Percentiles rank a stretch among this genome's conserved stretches.
phyloP scores from a whole-genome alignment of 345 rosid genomes.

The Syzygium aromaticum region DNA sequence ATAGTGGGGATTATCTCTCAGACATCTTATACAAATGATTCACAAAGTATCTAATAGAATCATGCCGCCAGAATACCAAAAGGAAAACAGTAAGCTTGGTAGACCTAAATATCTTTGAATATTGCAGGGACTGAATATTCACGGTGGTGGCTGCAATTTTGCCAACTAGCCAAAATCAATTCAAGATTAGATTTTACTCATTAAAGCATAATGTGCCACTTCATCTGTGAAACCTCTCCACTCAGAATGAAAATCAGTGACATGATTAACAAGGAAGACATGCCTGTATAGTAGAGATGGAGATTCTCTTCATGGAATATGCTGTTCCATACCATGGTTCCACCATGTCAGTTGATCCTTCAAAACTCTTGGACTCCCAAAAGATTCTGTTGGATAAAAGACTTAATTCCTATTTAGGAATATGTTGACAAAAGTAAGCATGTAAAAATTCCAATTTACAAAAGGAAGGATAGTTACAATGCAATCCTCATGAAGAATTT shows the following conservation, averaged over 20 bases:
- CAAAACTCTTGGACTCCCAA: constrained; percentile 92
- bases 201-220: not conserved
- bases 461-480: not conserved
- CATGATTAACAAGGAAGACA: not conserved
- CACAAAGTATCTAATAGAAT: not conserved
- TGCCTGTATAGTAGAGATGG: constrained; percentile 55
- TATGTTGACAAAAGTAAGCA: not conserved
- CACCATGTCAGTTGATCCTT: constrained; percentile 57
- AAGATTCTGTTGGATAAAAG: constrained; percentile 50
- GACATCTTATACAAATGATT: not conserved
- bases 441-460: not conserved
- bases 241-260: not conserved
- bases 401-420: not conserved
- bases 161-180: not conserved
- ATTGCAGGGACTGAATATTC: not conserved
- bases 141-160: not conserved
- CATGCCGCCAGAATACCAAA: not conserved
- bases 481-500: not conserved
- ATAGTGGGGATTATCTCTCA: not conserved
- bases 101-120: not conserved
- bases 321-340: constrained; percentile 97
- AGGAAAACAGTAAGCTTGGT: not conserved
- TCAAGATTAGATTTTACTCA: not conserved
- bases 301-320: constrained; percentile 58
- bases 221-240: not conserved